phyloP scores from a whole-genome alignment of 495 filamentous ascomycete species.

The Podospora anserina region DNA sequence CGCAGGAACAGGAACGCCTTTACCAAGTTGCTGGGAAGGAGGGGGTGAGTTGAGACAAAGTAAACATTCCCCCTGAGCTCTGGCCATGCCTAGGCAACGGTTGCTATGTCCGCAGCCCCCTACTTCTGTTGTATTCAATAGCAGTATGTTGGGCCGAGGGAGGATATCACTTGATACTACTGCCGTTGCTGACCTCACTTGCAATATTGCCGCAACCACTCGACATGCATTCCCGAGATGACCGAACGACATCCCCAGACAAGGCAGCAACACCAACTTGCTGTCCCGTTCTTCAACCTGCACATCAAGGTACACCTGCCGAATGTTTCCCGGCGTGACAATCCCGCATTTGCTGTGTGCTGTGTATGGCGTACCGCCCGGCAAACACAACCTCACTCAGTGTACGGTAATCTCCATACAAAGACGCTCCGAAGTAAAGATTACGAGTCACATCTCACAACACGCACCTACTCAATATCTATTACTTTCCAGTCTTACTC shows the following conservation, averaged over 20 bases:
- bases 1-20: background rate
- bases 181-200: background rate
- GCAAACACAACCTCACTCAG: background rate
- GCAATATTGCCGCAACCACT: background rate
- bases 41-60: background rate
- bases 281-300: background rate
- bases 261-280: background rate
- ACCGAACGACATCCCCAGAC: background rate
- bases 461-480: background rate
- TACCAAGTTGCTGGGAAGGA: background rate
- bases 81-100: background rate
- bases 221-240: background rate
- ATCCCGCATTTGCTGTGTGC: background rate
- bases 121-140: background rate
- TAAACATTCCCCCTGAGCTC: background rate
- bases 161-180: background rate
- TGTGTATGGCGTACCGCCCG: background rate
- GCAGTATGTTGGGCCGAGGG: background rate
- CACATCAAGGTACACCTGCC: background rate
- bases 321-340: background rate
- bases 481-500: background rate
- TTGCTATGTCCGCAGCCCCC: background rate
- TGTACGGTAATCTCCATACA: too few relatives aligned
- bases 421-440: background rate
- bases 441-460: background rate